phyloP scores from a whole-genome alignment of 768 basidiomycete genomes.

The Trametes maxima region DNA sequence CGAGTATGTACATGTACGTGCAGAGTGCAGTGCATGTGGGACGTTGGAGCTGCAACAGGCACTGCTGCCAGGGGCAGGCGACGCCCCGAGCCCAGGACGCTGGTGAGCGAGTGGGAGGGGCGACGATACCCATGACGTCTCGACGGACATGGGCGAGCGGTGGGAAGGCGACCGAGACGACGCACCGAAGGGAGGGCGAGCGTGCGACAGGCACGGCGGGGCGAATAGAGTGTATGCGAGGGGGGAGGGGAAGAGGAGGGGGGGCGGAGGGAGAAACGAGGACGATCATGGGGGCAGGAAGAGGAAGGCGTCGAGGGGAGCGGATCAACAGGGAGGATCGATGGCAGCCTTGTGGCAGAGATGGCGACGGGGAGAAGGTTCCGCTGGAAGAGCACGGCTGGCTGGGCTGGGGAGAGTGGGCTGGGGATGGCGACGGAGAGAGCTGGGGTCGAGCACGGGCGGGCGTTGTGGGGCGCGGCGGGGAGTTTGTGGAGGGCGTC shows the following conservation, averaged over 20 bases:
- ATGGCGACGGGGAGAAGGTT: slow-evolving; percentile 13
- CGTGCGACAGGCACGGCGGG: not conserved
- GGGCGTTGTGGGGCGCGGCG: not conserved
- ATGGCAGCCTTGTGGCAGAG: slow-evolving; percentile 20
- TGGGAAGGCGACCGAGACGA: not conserved
- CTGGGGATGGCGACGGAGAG: not conserved
- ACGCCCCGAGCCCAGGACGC: slow-evolving; percentile 1
- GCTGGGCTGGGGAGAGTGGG: not conserved
- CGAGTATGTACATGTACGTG: not conserved
- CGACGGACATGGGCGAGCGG: slow-evolving; percentile 6
- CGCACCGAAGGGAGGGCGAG: not conserved
- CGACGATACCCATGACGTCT: slow-evolving; percentile 6
- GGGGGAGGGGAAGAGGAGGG: not conserved
- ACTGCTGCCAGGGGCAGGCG: not conserved
- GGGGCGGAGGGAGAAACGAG: slow-evolving; percentile 3
- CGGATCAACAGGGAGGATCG: slow-evolving; percentile 16
- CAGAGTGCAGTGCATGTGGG: too few relatives aligned
- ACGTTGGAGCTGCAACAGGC: slow-evolving; percentile 9
- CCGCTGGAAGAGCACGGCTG: not conserved
- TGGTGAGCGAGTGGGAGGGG: slow-evolving; percentile 2
- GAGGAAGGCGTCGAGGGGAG: not conserved
- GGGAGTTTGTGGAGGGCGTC: not conserved
- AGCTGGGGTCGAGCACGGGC: not conserved
- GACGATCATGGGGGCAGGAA: slow-evolving; percentile 3
- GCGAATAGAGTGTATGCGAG: not conserved